These are phyloP conservation scores for Botryotinia narcissicola DNA, from an alignment of 2,329 filamentous ascomycete genomes.

Conservation along the genomic window DNA sequence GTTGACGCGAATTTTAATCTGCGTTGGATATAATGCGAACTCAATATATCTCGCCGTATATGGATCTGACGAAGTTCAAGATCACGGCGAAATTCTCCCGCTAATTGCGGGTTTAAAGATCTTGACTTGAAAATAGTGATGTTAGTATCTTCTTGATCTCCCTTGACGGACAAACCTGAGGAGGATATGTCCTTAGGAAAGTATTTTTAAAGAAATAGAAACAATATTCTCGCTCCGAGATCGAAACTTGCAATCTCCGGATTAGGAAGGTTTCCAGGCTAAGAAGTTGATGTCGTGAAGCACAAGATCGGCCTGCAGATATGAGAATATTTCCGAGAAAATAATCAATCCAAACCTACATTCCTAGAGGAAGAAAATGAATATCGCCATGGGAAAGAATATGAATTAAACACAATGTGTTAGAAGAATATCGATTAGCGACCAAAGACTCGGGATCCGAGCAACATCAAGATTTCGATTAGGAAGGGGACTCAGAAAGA, in stretches of 20 bases:
- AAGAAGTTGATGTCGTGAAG: rapidly evolving
- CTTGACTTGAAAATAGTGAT: rapidly evolving
- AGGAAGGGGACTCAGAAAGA: neutral
- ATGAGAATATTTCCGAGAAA: neutral
- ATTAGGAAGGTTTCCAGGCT: neutral
- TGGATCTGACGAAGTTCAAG: neutral
- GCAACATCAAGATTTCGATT: neutral
- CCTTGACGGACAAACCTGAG: neutral
- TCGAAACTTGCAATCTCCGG: rapidly evolving
- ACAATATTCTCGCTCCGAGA: neutral
- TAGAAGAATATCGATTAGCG: neutral
- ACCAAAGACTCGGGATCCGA: rapidly evolving
- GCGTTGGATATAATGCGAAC: neutral
- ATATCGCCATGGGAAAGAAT: neutral
- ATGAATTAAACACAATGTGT: rapidly evolving
- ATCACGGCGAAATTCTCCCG: too few relatives aligned
- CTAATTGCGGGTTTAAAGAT: rapidly evolving
- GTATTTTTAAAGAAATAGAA: rapidly evolving
- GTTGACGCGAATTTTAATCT: neutral
- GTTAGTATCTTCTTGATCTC: neutral
- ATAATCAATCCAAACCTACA: neutral
- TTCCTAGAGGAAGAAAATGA: rapidly evolving
- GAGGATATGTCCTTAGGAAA: neutral
- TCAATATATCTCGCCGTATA: rapidly evolving
- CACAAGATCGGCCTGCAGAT: too few relatives aligned